Percentiles rank a stretch among this genome's conserved stretches.
phyloP scores from a whole-genome alignment of 2,329 filamentous ascomycete species.

The Nigrospora oryzae region DNA sequence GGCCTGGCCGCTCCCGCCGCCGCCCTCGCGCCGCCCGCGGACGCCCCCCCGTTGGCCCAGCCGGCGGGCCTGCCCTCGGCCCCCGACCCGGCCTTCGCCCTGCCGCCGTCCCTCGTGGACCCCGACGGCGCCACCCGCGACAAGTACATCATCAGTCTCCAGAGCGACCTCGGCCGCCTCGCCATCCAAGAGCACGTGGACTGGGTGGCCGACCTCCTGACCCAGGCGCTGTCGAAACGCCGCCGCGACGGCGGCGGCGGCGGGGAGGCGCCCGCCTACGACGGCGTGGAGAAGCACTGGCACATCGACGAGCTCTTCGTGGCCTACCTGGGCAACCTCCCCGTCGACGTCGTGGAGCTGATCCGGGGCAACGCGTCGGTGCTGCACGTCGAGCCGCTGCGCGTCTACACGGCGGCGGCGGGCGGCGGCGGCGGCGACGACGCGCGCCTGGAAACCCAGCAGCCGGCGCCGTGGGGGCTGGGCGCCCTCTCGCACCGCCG shows the following conservation, averaged over 20 bases:
- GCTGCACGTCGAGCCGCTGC: constrained; percentile 24
- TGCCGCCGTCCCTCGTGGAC: background rate
- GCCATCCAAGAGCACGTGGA: constrained; percentile 16
- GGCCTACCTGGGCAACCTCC: constrained; percentile 7
- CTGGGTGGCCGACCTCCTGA: constrained; percentile 25
- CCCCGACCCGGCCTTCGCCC: too few relatives aligned
- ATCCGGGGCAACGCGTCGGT: constrained; percentile 25
- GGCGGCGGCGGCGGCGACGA: constrained; percentile 25
- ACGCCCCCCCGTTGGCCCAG: too few relatives aligned
- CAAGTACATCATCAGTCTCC: constrained; percentile 38
- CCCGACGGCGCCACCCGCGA: constrained; percentile 15
- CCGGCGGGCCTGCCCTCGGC: too few relatives aligned
- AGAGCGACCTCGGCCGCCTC: constrained; percentile 24
- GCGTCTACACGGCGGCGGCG: constrained; percentile 18
- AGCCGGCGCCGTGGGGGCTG: constrained; percentile 32
- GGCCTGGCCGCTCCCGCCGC: too few relatives aligned
- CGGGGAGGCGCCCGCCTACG: constrained; percentile 22
- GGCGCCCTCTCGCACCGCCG: constrained; percentile 33
- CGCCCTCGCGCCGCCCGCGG: too few relatives aligned
- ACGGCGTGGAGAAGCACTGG: constrained; percentile 33
- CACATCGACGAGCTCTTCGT: constrained; percentile 18
- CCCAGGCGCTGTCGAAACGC: constrained; percentile 21
- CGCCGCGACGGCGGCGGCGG: constrained; percentile 20
- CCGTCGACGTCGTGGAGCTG: constrained; percentile 21
- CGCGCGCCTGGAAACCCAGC: constrained; percentile 21